Base-by-base conservation (phyloP, 2,329 filamentous ascomycete genomes). In the Colletotrichum zoysiae region DNA sequence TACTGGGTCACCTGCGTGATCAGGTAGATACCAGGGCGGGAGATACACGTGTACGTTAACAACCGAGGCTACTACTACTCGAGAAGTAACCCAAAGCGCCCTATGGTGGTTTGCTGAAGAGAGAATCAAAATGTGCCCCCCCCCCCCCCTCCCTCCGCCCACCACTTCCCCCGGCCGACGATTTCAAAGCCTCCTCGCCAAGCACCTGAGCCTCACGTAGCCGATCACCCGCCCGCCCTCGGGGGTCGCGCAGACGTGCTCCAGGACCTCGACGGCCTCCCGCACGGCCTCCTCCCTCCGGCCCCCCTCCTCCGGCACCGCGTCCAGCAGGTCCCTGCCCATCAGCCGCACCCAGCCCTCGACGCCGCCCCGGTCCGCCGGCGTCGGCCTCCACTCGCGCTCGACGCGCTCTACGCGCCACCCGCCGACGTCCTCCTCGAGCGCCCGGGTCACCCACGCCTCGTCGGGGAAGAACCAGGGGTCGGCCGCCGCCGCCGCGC, bases 381-480 rank as follows among this genome's bases (percentile, higher is more conserved):
- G 83, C 35, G 91, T 93, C 35, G 90, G 89, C 63, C 92, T 81
- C 82, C 90, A 92, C 81, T 92, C 90, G 26, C 85, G 78, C 82
- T 94, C 91, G 0, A 86, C 79, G 74, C 79, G 82, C 75, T 89
- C 85, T 4, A 90, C 80, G 67, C 78, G 77, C 80, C 84, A 87
- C 33, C 85, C 86, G 23, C 83, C 84, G 1, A 84, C 83, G 60
- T 81, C 79, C 30, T 82, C 77, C 73, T 86, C 81, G 71, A 84
- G 76, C 50, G 82, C 77, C 48, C 78, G 74, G 42, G 75, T 79
- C 78, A 89, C 86, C 90, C 90, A 92, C 0, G 74, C 78, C 76
- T 90, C 89, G 74, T 91, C 89, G 0, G 91, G 90, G 78, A 93
- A 94, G 79, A 92, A 93, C 92, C 92, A 94, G 5, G 92, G 91